Conservation (phyloP, 106 monocot species). For the Iris macrosiphon region DNA sequence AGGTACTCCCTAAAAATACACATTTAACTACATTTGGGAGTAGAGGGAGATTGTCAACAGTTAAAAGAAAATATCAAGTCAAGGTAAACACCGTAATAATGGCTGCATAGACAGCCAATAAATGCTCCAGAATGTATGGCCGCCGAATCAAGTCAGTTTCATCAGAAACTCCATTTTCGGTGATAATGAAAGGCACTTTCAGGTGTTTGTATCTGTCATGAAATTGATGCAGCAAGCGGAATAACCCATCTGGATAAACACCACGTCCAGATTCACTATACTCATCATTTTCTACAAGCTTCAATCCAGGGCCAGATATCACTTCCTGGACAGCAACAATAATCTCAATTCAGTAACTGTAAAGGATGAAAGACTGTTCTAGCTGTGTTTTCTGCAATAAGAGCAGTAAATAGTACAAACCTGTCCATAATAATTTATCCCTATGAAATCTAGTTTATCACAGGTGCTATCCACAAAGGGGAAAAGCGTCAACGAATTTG, state of each 20-base stretch:
- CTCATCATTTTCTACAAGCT: conserved; percentile 69
- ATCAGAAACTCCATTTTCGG: conserved; percentile 96
- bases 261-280: conserved; percentile 97
- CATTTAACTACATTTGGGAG: not conserved
- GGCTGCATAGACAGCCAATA: conserved; percentile 81
- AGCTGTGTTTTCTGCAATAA: not conserved
- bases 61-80: not conserved
- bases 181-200: conserved; percentile 75
- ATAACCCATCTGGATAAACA: conserved; percentile 94
- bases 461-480: conserved; percentile 82
- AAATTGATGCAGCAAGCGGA: conserved; percentile 69
- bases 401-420: conserved; percentile 12
- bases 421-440: conserved; percentile 99
- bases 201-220: conserved; percentile 85
- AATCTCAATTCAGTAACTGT: not conserved
- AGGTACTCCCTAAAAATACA: conserved; percentile 61
- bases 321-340: conserved; percentile 53
- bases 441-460: conserved; percentile 85
- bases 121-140: conserved; percentile 89
- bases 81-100: conserved; percentile 42
- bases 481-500: conserved; percentile 70
- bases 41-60: not conserved
- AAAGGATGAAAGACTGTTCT: not conserved
- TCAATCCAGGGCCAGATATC: conserved; percentile 78
- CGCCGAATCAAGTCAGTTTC: conserved; percentile 87